A percentile compares a stretch with the other conserved stretches of the same genome.
phyloP scores from a whole-genome alignment of 768 basidiomycete species.

The Gymnopilus dilepis region DNA sequence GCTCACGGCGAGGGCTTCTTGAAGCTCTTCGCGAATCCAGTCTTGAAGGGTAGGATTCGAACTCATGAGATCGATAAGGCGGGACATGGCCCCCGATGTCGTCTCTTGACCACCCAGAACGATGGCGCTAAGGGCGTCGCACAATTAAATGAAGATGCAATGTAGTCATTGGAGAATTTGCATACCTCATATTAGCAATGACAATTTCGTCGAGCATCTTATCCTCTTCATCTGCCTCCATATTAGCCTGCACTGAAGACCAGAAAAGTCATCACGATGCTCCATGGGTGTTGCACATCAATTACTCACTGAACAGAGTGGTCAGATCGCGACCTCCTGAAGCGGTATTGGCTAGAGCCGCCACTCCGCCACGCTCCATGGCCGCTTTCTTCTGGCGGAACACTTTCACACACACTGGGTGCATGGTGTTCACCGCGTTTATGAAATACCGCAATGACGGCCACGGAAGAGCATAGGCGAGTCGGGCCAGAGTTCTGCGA shows the following conservation, averaged over 20 bases:
- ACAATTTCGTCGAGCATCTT: background rate
- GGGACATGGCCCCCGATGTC: constrained; percentile 1
- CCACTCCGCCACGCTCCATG: too few species aligned
- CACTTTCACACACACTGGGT: too few species aligned
- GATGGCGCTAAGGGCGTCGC: background rate
- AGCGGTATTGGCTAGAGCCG: too few species aligned
- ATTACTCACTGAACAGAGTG: background rate
- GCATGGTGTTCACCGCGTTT: too few species aligned
- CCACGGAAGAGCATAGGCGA: too few species aligned
- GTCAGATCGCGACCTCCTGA: too few species aligned
- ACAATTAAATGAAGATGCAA: background rate
- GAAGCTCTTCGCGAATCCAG: background rate
- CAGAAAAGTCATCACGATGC: background rate
- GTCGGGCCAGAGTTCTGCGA: too few species aligned
- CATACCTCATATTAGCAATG: background rate
- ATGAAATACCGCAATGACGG: too few species aligned
- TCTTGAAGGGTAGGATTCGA: background rate
- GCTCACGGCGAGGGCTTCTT: background rate
- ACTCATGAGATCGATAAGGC: background rate
- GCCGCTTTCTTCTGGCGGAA: too few species aligned
- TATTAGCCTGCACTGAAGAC: background rate
- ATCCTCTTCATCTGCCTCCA: background rate
- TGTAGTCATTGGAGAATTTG: background rate
- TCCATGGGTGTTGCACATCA: background rate
- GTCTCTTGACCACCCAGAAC: background rate